Percentiles rank a stretch among this genome's conserved stretches.
These are phyloP conservation scores for Hondaea fermentalgiana DNA, from an alignment of 108 stramenopile genomes.

Conservation along the genomic window DNA sequence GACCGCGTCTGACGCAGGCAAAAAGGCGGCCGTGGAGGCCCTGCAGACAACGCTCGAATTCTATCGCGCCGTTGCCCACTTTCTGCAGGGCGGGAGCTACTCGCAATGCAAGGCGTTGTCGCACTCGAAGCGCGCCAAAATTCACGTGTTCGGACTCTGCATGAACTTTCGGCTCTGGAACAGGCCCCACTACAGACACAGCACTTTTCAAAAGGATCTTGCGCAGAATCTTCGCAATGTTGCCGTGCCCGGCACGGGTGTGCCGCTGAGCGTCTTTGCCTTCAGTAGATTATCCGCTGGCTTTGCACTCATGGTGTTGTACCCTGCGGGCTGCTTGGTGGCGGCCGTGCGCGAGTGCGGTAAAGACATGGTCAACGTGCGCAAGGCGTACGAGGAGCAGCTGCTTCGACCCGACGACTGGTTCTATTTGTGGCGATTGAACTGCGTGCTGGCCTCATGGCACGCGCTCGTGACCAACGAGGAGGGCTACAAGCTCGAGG, in stretches of 20 bases:
- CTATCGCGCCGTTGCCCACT: background rate
- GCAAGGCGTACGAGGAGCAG: constrained; percentile 65
- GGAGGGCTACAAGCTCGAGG: constrained; percentile 76
- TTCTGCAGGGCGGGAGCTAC: background rate
- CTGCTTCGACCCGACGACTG: constrained; percentile 86
- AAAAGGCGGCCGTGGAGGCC: background rate
- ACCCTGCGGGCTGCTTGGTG: constrained; percentile 58
- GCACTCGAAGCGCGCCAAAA: background rate
- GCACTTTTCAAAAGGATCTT: constrained; percentile 70
- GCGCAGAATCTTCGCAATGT: constrained; percentile 88
- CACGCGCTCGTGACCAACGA: constrained; percentile 74
- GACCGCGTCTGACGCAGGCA: background rate
- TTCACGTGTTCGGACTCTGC: constrained; percentile 78
- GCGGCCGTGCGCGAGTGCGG: background rate
- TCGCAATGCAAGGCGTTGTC: background rate
- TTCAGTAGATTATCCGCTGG: constrained; percentile 25
- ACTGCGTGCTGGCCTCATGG: constrained; percentile 78
- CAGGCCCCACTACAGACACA: constrained; percentile 84
- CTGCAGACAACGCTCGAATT: background rate
- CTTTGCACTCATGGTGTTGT: background rate
- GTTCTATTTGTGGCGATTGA: constrained; percentile 90
- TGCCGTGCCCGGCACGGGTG: constrained; percentile 85
- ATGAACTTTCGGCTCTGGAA: constrained; percentile 79
- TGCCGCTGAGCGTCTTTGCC: constrained; percentile 67
- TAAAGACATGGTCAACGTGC: constrained; percentile 41